A percentile compares a stretch with the other conserved stretches of the same genome.
These are phyloP conservation scores for Acrocalymma vagum DNA, from an alignment of 2,329 filamentous ascomycete genomes.

Conservation along the genomic window DNA sequence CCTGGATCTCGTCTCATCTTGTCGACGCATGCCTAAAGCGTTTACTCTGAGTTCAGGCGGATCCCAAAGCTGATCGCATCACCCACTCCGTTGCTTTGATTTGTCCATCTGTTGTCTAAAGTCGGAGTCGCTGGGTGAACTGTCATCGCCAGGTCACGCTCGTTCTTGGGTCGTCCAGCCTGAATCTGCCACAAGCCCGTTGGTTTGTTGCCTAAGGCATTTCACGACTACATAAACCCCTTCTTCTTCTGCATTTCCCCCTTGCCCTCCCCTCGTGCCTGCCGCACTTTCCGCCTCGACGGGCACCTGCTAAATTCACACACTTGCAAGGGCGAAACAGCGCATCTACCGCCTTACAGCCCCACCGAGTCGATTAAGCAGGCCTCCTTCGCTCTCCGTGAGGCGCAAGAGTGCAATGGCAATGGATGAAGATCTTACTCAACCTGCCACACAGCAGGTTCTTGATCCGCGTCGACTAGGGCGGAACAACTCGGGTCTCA, in stretches of 20 bases:
- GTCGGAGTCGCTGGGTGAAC: too few relatives aligned
- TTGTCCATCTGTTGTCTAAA: too few relatives aligned
- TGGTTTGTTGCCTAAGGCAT: too few relatives aligned
- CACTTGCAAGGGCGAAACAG: conserved; percentile 1
- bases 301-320: not conserved
- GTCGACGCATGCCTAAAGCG: too few relatives aligned
- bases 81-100: too few relatives aligned
- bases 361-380: not conserved
- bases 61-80: too few relatives aligned
- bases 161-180: too few relatives aligned
- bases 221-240: not conserved
- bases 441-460: conserved; percentile 78
- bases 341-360: not conserved
- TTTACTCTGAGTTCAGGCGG: too few relatives aligned
- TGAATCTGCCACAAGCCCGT: too few relatives aligned
- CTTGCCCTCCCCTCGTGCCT: not conserved
- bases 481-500: conserved; percentile 82
- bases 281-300: not conserved
- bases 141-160: too few relatives aligned
- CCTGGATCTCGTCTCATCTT: too few relatives aligned
- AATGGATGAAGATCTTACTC: conserved; percentile 54
- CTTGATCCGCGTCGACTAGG: conserved; percentile 83
- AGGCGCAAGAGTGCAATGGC: too few relatives aligned
- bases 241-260: not conserved
- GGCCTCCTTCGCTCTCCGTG: not conserved